Evolutionary conservation across 2,329 filamentous ascomycete species (phyloP).

Genomic region (Microcyclospora pomicola): DNA sequence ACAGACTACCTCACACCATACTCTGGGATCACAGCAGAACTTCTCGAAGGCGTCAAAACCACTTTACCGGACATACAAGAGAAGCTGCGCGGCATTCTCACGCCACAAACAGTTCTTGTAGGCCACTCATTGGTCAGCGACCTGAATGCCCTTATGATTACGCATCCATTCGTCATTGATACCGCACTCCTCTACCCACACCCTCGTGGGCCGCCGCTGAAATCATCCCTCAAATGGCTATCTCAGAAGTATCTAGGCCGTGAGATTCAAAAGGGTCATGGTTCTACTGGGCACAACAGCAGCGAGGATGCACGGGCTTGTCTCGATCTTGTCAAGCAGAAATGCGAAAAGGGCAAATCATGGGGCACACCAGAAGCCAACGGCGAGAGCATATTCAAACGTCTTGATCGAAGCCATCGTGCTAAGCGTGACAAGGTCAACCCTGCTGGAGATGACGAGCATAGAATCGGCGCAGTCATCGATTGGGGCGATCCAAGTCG

Average conservation of each 20-base stretch:
- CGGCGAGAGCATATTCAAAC: constrained; percentile 79
- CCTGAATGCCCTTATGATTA: constrained; percentile 68
- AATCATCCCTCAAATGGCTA: constrained; percentile 81
- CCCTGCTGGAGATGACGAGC: constrained; percentile 26
- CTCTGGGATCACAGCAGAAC: constrained; percentile 81
- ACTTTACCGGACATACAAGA: constrained; percentile 70
- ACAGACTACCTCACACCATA: constrained; percentile 73
- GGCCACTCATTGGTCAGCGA: constrained; percentile 76
- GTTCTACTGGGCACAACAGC: constrained; percentile 68
- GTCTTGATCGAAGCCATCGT: constrained; percentile 42
- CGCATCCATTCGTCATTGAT: constrained; percentile 88
- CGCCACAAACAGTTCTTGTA: constrained; percentile 58
- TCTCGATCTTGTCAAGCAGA: constrained; percentile 84
- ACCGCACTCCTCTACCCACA: constrained; percentile 85
- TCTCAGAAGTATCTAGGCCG: constrained; percentile 71
- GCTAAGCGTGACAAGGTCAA: constrained; percentile 27
- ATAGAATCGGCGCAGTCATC: constrained; percentile 57
- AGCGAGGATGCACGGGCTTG: constrained; percentile 86
- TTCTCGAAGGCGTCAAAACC: constrained; percentile 72
- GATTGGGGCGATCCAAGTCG: constrained; percentile 76
- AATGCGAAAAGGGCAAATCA: constrained; percentile 78
- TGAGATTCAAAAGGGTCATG: constrained; percentile 71
- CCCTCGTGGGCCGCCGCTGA: constrained; percentile 74
- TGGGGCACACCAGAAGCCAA: constrained; percentile 73
- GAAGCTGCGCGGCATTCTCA: constrained; percentile 58